Evolutionary conservation across 257 asterid genomes (phyloP), one percentile per base, ranked within the genome.

Genomic region (Ehretia macrophylla): DNA sequence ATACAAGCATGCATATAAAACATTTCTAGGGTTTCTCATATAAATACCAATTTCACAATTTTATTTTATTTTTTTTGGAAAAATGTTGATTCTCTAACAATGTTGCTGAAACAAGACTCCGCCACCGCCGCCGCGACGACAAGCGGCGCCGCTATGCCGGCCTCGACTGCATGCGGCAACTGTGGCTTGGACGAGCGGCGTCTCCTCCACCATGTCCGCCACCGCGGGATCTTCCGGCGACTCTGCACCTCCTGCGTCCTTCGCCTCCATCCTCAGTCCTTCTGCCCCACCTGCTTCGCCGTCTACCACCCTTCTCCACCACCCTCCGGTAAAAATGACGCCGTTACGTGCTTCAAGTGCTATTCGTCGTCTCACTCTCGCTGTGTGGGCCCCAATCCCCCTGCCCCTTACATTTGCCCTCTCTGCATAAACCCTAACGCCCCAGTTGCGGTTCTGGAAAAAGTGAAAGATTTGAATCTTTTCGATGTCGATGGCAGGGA

Each of bases 241-340:
- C 79, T 86, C 56, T 92, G 99, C 85, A 79, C 97, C 18, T 75
- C 82, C 75, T 92, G 99, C 72, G 97, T 92, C 20, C 90, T 92
- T 60, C 91, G 90, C 56, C 85, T 82, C 66, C 80, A 88, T 59
- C 79, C 95, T 6, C 95, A 88, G 35, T 72, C 81, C 12, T 88
- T 88, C 77, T 88, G 97, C 80, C 97, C 98, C 11, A 73, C 83
- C 54, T 92, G 98, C 67, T 92, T 82, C 68, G 70, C 75, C 17
- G 88, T 88, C 32, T 84, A 84, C 75, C 18, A 40, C 22, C 8
- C 73, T 39, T 53, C 72, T 10, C 61, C 72, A 6, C 86, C 87
- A 11, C 78, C 83, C 4, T n/a, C 74, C 11, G 73, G 78, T 9
- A 54, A 81, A 3, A 68, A 64, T 77, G 85, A 59, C 61, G 76